Evolutionary conservation across 495 filamentous ascomycete species (phyloP).

Genomic region (Penicillium canescens): DNA sequence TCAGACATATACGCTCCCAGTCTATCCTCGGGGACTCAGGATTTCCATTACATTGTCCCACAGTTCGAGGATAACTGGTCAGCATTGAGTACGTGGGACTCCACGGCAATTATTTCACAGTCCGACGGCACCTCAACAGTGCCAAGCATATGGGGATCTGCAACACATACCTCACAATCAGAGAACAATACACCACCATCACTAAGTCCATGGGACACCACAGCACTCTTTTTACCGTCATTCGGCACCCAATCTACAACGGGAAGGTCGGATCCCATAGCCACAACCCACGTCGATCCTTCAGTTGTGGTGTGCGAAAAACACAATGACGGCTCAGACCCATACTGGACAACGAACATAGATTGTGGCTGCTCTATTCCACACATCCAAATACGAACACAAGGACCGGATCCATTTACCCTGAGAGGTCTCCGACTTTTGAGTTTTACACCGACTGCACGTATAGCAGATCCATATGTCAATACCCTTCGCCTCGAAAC

Average conservation of each 20-base stretch:
- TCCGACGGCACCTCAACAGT: constrained; percentile 6
- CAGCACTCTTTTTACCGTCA: too few relatives aligned
- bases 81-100: too few relatives aligned
- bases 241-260: too few relatives aligned
- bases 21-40: background rate
- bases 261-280: background rate
- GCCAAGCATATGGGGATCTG: constrained; percentile 4
- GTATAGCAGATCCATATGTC: constrained; percentile 20
- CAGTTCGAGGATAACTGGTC: too few relatives aligned
- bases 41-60: background rate
- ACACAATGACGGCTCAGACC: background rate
- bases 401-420: background rate
- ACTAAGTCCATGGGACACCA: background rate
- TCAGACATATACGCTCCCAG: constrained; percentile 2
- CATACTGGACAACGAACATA: constrained; percentile 13
- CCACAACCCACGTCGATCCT: constrained; percentile 7
- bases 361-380: constrained; percentile 17
- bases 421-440: constrained; percentile 7
- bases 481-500: constrained; percentile 27
- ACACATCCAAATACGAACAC: constrained; percentile 13
- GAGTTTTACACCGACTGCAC: constrained; percentile 1
- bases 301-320: constrained; percentile 12
- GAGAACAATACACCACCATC: background rate
- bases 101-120: background rate
- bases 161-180: background rate